phyloP scores from a whole-genome alignment of 495 filamentous ascomycete genomes.

The Aspergillus wentii region DNA sequence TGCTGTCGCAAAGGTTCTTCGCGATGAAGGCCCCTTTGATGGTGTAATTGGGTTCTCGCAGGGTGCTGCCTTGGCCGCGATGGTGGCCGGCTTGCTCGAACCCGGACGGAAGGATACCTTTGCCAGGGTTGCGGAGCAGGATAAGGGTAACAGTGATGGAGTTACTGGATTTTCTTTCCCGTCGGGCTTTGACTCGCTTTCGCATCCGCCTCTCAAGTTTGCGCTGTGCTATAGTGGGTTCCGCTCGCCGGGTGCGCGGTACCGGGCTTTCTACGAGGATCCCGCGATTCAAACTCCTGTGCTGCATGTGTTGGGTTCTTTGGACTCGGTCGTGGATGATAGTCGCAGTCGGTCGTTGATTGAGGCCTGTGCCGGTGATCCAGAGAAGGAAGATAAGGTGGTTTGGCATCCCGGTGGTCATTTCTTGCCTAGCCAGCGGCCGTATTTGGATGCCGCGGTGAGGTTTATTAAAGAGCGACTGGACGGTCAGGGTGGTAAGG shows the following conservation, averaged over 20 bases:
- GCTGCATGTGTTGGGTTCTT: constrained; percentile 73
- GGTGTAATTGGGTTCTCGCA: constrained; percentile 76
- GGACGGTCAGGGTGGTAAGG: constrained; percentile 27
- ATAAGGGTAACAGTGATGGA: constrained; percentile 15
- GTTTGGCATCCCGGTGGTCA: constrained; percentile 91
- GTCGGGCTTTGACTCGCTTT: constrained; percentile 35
- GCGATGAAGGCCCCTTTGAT: constrained; percentile 58
- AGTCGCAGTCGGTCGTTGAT: constrained; percentile 58
- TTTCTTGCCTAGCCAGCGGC: constrained; percentile 77
- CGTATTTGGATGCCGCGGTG: constrained; percentile 69
- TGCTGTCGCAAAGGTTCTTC: constrained; percentile 53
- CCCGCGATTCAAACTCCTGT: constrained; percentile 72
- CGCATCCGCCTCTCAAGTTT: constrained; percentile 66
- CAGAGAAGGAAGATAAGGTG: constrained; percentile 51
- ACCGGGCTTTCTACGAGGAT: constrained; percentile 63
- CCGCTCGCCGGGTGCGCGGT: constrained; percentile 55
- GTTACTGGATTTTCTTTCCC: constrained; percentile 41
- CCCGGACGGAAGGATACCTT: constrained; percentile 41
- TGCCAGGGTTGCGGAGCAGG: constrained; percentile 4
- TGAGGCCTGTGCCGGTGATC: constrained; percentile 55
- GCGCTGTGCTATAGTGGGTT: constrained; percentile 79
- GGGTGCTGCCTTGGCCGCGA: constrained; percentile 58
- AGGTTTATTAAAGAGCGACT: constrained; percentile 66
- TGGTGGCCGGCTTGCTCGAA: constrained; percentile 69
- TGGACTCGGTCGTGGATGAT: constrained; percentile 91